Evolutionary conservation across 1,284 basidiomycete species (phyloP).

Genomic region (Melampsora americana): DNA sequence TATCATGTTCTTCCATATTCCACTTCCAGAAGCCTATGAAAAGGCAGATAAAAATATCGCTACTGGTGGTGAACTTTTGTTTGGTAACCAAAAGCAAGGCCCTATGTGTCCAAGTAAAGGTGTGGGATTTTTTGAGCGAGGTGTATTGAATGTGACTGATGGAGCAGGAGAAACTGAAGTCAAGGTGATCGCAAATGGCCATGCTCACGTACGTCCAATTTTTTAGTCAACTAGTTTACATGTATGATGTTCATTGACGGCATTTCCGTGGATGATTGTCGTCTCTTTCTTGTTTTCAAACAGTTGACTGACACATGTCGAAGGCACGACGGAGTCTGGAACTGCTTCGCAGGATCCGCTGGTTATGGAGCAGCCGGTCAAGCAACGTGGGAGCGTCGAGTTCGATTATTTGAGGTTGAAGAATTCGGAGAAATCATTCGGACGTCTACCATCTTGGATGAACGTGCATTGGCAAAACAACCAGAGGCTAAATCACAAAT

Average conservation of each 20-base stretch:
- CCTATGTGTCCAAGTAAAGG: constrained; percentile 48
- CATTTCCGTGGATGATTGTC: too few relatives aligned
- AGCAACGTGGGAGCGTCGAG: constrained; percentile 13
- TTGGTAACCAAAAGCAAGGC: constrained; percentile 48
- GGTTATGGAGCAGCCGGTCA: constrained; percentile 5
- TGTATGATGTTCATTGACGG: background rate
- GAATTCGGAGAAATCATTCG: constrained; percentile 24
- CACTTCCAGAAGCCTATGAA: constrained; percentile 51
- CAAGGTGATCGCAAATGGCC: constrained; percentile 50
- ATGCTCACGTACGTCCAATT: constrained; percentile 44
- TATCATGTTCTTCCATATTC: constrained; percentile 53
- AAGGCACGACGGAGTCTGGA: constrained; percentile 31
- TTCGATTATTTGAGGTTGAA: constrained; percentile 19
- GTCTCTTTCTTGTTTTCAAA: background rate
- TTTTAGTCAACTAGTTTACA: background rate
- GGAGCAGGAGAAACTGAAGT: constrained; percentile 44
- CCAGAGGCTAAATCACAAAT: background rate
- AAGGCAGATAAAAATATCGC: constrained; percentile 34
- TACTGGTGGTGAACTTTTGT: constrained; percentile 31
- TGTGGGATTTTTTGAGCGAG: constrained; percentile 50
- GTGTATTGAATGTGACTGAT: constrained; percentile 24
- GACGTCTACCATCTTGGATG: constrained; percentile 11
- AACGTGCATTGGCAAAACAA: background rate
- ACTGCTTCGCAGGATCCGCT: constrained; percentile 30
- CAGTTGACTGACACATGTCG: constrained; percentile 38